phyloP scores from a whole-genome alignment of 106 monocot genomes.

The Dendrobium officinale region DNA sequence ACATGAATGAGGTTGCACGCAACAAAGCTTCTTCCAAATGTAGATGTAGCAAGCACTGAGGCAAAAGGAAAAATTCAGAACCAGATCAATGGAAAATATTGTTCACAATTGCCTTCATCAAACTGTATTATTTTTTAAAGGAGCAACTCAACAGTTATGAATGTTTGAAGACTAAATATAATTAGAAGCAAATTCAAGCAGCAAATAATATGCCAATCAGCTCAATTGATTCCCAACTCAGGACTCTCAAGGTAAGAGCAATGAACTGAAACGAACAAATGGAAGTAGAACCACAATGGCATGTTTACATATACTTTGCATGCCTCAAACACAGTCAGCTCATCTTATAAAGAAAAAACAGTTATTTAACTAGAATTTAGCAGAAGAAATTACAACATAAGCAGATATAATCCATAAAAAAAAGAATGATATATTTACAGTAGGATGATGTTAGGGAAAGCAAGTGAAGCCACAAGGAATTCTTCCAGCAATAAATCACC shows the following conservation, averaged over 20 bases:
- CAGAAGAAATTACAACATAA: background rate
- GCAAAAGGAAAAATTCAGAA: background rate
- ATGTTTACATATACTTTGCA: background rate
- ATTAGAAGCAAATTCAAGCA: background rate
- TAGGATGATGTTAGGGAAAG: background rate
- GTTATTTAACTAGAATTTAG: background rate
- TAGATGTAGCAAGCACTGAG: background rate
- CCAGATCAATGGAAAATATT: background rate
- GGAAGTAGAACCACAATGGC: background rate
- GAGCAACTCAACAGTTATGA: background rate
- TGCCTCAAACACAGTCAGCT: background rate
- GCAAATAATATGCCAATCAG: background rate
- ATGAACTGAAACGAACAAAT: background rate
- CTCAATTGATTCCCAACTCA: background rate
- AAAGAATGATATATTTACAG: background rate
- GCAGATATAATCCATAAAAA: background rate
- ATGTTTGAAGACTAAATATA: background rate
- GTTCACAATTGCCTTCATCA: background rate
- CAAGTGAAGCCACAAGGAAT: background rate
- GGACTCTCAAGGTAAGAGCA: background rate
- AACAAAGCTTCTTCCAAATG: conserved; percentile 1
- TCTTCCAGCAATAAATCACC: conserved; percentile 17
- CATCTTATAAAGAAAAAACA: background rate
- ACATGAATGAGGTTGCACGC: background rate
- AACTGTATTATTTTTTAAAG: background rate